phyloP scores from a whole-genome alignment of 2,329 filamentous ascomycete genomes.

The Metarhizium humberi region DNA sequence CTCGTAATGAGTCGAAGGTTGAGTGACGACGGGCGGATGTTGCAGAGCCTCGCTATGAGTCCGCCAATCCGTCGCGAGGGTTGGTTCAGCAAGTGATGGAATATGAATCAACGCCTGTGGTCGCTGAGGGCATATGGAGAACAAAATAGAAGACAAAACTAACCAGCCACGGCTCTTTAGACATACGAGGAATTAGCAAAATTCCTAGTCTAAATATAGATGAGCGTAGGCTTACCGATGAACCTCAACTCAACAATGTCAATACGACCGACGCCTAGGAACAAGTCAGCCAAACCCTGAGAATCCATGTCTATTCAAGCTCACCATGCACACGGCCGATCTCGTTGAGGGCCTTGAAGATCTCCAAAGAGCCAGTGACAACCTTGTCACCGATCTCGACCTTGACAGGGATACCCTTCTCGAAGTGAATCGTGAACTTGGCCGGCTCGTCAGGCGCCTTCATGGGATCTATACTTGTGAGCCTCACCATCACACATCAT shows the following conservation, averaged over 20 bases:
- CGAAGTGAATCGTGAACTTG: conserved; percentile 56
- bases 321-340: conserved; percentile 45
- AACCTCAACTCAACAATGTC: conserved; percentile 38
- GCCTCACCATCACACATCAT: not conserved
- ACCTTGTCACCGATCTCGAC: conserved; percentile 38
- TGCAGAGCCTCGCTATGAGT: no score
- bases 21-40: no score
- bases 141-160: no score
- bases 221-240: not conserved
- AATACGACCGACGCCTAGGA: conserved; percentile 47
- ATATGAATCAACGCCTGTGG: no score
- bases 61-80: no score
- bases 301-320: no score
- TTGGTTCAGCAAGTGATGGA: no score
- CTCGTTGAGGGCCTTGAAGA: conserved; percentile 55
- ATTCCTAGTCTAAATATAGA: no score
- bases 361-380: conserved; percentile 43
- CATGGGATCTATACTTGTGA: conserved; percentile 35
- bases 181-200: not conserved
- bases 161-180: conserved; percentile 17
- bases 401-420: conserved; percentile 59
- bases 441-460: conserved; percentile 54
- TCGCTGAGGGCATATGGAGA: no score
- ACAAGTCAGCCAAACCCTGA: no score
- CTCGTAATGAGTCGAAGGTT: no score